Evolutionary conservation across 2,329 filamentous ascomycete species (phyloP), one percentile per base, ranked within the genome.

Genomic region (Aspergillus niger): DNA sequence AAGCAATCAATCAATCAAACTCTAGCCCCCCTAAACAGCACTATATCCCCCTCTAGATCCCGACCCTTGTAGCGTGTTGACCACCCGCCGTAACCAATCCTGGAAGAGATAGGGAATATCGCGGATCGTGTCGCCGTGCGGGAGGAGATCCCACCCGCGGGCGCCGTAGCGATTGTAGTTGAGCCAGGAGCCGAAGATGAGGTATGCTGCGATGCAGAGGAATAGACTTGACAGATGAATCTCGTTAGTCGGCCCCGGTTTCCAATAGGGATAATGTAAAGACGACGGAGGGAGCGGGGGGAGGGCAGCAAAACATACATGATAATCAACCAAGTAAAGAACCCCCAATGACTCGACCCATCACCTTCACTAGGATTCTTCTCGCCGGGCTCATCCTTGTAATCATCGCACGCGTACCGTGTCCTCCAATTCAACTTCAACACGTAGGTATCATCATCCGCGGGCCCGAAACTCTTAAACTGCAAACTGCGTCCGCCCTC

Each of bases 101-200:
- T 94, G 93, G 65, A 97, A 78, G 57, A 98, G 84, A 74, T 97
- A 98, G 3, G 95, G 95, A 20, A 97, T 80, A 72, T 99, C 95
- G 65, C 94, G 89, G 69, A 98, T 90, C 0, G 91, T 90, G 76
- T 99, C 95, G 66, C 91, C 91, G 74, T 98, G 94, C 13, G 95
- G 95, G 17, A 98, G 82, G 17, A 97, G 84, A 71, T 98, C 95
- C 93, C 93, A 98, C 59, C 95, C 95, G 48, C 94, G 86, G 55
- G 94, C 93, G 51, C 94, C 94, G 77, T 97, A 97, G 63, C 93
- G 91, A 81, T 92, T 97, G 84, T 98, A 98, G 82, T 98, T 98
- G 75, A 98, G 88, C 95, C 95, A 99, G 20, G 93, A 96, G 65
- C 94, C 93, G 73, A 98, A 98, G 75, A 98, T 97, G 66, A 99